These are phyloP conservation scores for Hortaea sp. DNA, from an alignment of 2,329 filamentous ascomycete genomes.

Conservation along the genomic window DNA sequence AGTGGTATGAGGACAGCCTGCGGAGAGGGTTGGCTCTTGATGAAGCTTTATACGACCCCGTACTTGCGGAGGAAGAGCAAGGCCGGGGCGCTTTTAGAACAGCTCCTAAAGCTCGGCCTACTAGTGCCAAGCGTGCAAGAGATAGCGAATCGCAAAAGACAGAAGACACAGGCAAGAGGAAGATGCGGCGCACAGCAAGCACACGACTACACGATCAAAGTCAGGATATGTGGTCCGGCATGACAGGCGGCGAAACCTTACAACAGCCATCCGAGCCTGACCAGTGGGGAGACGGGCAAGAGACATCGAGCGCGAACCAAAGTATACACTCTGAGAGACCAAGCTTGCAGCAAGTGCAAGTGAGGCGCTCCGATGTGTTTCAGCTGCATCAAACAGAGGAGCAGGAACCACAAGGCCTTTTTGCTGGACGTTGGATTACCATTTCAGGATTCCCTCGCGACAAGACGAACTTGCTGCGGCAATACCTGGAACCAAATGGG, in stretches of 20 bases:
- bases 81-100: slow-evolving; percentile 63
- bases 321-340: slow-evolving; percentile 2
- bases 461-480: slow-evolving; percentile 10
- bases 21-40: slow-evolving; percentile 84
- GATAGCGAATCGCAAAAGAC: slow-evolving; percentile 33
- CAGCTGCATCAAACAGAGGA: slow-evolving; percentile 1
- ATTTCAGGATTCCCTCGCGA: slow-evolving; percentile 18
- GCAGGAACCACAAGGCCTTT: slow-evolving; percentile 15
- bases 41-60: slow-evolving; percentile 73
- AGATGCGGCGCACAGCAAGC: slow-evolving; percentile 79
- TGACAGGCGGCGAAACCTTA: slow-evolving; percentile 42
- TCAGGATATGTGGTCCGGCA: slow-evolving; percentile 82
- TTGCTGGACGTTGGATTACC: slow-evolving; percentile 19
- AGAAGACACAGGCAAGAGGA: slow-evolving; percentile 49
- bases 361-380: slow-evolving; percentile 3
- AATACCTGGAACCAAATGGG: slow-evolving; percentile 20
- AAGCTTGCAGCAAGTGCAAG: not conserved
- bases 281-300: slow-evolving; percentile 16
- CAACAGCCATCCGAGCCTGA: slow-evolving; percentile 13
- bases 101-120: slow-evolving; percentile 32
- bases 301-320: not conserved
- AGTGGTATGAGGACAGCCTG: slow-evolving; percentile 79
- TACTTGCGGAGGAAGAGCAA: slow-evolving; percentile 57
- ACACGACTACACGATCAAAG: slow-evolving; percentile 71
- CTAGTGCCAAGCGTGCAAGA: slow-evolving; percentile 50